Evolutionary conservation across 1,139 yeast species (phyloP).

Genomic region (Lodderomyces metapsilosis): DNA sequence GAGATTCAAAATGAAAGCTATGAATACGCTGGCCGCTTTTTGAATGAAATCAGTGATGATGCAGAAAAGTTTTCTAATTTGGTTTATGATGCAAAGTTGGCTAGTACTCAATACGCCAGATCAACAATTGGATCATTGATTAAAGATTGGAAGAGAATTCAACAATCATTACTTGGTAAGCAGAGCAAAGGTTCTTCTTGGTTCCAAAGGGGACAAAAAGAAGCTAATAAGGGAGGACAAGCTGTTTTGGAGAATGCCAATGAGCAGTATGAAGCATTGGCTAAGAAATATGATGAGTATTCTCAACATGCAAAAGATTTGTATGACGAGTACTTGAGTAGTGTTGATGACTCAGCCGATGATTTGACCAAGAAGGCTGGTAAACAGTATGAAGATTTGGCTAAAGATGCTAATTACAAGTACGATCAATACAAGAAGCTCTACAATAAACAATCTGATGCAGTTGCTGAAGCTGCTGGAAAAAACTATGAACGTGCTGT

Average conservation of each 20-base stretch:
- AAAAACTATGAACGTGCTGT: slow-evolving; percentile 13
- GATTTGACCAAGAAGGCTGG: slow-evolving; percentile 7
- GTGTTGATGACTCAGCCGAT: slow-evolving; percentile 7
- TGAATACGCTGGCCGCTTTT: slow-evolving; percentile 19
- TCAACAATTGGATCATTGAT: slow-evolving; percentile 10
- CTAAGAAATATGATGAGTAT: slow-evolving; percentile 3
- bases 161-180: slow-evolving; percentile 5
- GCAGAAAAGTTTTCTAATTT: slow-evolving; percentile 14
- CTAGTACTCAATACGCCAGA: slow-evolving; percentile 15
- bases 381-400: slow-evolving; percentile 9
- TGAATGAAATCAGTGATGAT: slow-evolving; percentile 15
- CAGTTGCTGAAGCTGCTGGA: slow-evolving; percentile 11
- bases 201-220: slow-evolving; percentile 2
- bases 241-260: slow-evolving; percentile 3
- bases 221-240: slow-evolving; percentile 5
- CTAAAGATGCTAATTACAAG: slow-evolving; percentile 7
- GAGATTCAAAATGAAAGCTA: slow-evolving; percentile 22
- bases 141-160: slow-evolving; percentile 8
- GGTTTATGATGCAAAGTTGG: slow-evolving; percentile 18
- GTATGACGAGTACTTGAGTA: slow-evolving; percentile 5
- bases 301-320: slow-evolving; percentile 9
- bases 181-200: slow-evolving; percentile 11
- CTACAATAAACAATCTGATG: slow-evolving; percentile 8
- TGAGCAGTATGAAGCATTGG: background rate
- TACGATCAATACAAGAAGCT: slow-evolving; percentile 10